Base-by-base conservation (phyloP, 805 yeast genomes). In the Blastobotrys mokoenaii region DNA sequence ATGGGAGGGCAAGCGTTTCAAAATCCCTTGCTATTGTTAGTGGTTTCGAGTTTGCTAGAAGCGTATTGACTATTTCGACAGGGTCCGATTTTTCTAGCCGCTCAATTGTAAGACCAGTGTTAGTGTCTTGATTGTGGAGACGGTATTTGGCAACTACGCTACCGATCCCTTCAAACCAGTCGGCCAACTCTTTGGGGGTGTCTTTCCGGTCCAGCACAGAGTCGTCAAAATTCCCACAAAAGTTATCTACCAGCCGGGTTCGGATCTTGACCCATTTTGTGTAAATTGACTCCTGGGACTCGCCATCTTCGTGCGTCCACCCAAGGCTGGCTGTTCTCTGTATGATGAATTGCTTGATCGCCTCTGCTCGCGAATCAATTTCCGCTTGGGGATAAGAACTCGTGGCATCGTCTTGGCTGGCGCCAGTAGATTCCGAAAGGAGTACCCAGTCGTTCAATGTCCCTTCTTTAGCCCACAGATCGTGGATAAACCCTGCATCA, bases 91-190 rank as follows among this genome's bases (percentile, higher is more conserved):
- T 27, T 14, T 27, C 39, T 18, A 43, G 32, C 16, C 15, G 9
- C 14, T 43, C 42, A 22, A 43, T 33, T 8, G 36, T 40, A 16
- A 33, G 31, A 10, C 27, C 27, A 22, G 8, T 4, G 17, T 11
- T 25, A 22, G 40, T 43, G 32, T n/a, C 25, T 5, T 16, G 22
- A n/a, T 34, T 34, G 4, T 47, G 22, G 20, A 11, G 17, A 7
- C 29, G 40, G 5, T 25, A 22, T 38, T 22, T 38, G 22, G 41
- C 20, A 48, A 46, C 45, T 7, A 62, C 63, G 11, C 53, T 41
- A 17, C 56, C 55, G 3, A 59, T 47, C 2, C 67, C 67, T 15
- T 46, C 47, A 8, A 53, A 45, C 68, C 68, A 64, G 6, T 43
- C 44, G 2, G 38, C 38, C 12, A 52, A 48, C 1, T 46, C 48